These are phyloP conservation scores for Apiospora sp. DNA, from an alignment of 2,329 filamentous ascomycete species.

Conservation along the genomic window DNA sequence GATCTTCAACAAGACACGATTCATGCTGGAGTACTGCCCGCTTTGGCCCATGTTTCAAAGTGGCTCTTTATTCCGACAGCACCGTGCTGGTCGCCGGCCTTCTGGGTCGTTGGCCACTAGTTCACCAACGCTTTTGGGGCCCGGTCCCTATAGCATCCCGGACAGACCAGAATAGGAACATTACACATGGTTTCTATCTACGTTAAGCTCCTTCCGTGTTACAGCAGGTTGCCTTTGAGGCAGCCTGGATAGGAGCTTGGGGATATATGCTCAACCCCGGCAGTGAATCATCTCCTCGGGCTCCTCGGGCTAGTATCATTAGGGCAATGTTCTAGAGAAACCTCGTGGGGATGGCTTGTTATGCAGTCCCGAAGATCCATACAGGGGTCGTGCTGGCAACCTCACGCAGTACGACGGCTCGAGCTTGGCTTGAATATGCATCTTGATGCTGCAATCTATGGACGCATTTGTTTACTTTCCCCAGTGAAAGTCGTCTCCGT, in stretches of 20 bases:
- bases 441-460: conserved; percentile 20
- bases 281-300: background rate
- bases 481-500: background rate
- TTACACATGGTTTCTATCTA: background rate
- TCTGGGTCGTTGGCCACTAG: background rate
- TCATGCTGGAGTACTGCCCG: conserved; percentile 20
- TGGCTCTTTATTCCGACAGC: conserved; percentile 20
- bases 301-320: conserved; percentile 1
- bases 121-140: background rate
- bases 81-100: background rate
- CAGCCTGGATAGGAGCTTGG: background rate
- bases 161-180: background rate
- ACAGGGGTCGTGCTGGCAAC: conserved; percentile 7
- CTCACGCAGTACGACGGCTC: conserved; percentile 5
- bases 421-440: conserved; percentile 19
- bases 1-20: conserved; percentile 17
- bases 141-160: background rate
- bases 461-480: conserved; percentile 13
- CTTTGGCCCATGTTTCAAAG: conserved; percentile 19
- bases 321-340: conserved; percentile 21
- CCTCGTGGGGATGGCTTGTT: conserved; percentile 1
- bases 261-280: background rate
- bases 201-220: background rate
- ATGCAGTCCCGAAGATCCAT: conserved; percentile 18
- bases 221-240: background rate